These are phyloP conservation scores for Plasmodium billcollinsi DNA, from an alignment of 169 alveolate species.

Conservation along the genomic window DNA sequence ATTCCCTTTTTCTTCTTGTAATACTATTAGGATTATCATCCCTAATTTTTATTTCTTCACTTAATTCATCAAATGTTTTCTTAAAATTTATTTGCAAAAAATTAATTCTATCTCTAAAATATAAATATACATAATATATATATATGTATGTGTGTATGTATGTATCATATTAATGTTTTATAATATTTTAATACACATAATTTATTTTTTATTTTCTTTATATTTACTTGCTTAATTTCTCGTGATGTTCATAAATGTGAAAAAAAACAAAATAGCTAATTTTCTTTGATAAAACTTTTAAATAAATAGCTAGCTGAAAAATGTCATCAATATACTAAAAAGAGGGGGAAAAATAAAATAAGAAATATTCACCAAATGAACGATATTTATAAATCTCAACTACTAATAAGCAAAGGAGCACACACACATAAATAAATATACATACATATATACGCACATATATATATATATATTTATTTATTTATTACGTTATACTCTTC, in stretches of 20 bases:
- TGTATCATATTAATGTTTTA: too few relatives aligned
- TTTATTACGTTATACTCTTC: background rate
- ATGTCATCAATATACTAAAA: slow-evolving; percentile 19
- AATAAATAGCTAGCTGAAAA: slow-evolving; percentile 4
- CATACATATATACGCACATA: background rate
- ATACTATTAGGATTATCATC: background rate
- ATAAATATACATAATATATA: background rate
- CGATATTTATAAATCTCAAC: too few relatives aligned
- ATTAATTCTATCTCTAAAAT: slow-evolving; percentile 29
- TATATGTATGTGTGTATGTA: too few relatives aligned
- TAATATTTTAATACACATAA: too few relatives aligned
- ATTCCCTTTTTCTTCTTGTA: slow-evolving; percentile 20
- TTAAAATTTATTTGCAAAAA: slow-evolving; percentile 21
- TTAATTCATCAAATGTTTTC: slow-evolving; percentile 20
- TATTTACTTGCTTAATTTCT: slow-evolving; percentile 23
- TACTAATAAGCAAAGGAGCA: background rate
- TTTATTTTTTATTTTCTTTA: slow-evolving; percentile 9
- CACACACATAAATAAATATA: background rate
- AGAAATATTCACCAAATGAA: background rate
- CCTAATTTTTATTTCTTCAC: slow-evolving; percentile 18
- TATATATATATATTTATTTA: background rate
- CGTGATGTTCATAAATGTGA: slow-evolving; percentile 15
- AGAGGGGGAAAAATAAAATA: background rate
- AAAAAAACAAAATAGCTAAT: slow-evolving; percentile 30
- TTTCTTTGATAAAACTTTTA: slow-evolving; percentile 50